A percentile compares a stretch with the other conserved stretches of the same genome.
Conservation (phyloP, 139 green algal species). For the Ettlia oleoabundans region DNA sequence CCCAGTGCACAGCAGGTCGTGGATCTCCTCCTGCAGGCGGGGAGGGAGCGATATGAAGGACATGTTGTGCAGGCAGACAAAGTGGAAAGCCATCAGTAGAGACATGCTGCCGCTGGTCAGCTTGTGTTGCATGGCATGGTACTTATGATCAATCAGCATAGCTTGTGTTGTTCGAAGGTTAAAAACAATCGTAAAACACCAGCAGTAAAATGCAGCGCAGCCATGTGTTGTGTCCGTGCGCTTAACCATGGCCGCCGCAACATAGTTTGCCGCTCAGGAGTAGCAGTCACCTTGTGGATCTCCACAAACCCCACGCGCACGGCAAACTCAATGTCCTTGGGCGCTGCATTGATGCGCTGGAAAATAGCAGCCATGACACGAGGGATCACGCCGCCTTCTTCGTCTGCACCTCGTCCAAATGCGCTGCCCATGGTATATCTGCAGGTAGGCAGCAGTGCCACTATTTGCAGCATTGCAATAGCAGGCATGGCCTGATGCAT, state of each 20-base stretch:
- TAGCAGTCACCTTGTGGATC: slow-evolving; percentile 94
- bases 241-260: too few species aligned
- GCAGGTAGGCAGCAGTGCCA: not conserved
- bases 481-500: not conserved
- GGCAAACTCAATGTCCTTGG: slow-evolving; percentile 57
- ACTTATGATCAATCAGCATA: too few species aligned
- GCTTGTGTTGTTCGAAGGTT: too few species aligned
- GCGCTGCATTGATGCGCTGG: slow-evolving; percentile 52
- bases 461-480: too few species aligned
- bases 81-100: too few species aligned
- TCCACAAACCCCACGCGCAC: slow-evolving; percentile 93
- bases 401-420: slow-evolving; percentile 54
- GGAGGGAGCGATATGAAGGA: not conserved
- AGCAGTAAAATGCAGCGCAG: too few species aligned
- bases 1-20: slow-evolving; percentile 74
- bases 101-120: too few species aligned
- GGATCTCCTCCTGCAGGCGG: slow-evolving; percentile 78
- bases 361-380: slow-evolving; percentile 84
- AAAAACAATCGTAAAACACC: too few species aligned
- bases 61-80: not conserved
- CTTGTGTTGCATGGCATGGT: not conserved
- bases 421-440: slow-evolving; percentile 88
- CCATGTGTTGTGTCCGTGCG: too few species aligned
- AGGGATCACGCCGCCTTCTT: slow-evolving; percentile 79
- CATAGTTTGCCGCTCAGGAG: too few species aligned